Conservation (phyloP, 345 rosid genomes). For the Hibiscus mutabilis region DNA sequence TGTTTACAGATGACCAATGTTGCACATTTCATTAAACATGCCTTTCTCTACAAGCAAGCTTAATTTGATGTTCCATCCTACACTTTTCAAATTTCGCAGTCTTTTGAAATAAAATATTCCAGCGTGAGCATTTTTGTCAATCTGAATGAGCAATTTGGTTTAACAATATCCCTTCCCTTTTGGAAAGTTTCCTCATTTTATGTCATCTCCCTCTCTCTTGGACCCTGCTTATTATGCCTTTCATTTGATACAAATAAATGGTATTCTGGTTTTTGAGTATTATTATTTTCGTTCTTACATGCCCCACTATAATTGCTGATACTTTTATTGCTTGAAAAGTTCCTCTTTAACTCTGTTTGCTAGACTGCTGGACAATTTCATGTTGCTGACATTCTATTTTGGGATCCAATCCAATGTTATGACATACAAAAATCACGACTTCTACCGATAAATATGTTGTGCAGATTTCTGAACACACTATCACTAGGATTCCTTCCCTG, state of each 20-base stretch:
- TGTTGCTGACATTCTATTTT: background rate
- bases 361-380: background rate
- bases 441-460: conserved; percentile 9
- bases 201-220: background rate
- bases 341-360: background rate
- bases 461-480: conserved; percentile 58
- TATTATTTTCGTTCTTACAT: background rate
- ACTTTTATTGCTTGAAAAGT: conserved; percentile 17
- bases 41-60: background rate
- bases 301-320: background rate
- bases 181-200: background rate
- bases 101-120: background rate
- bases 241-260: background rate
- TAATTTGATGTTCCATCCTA: background rate
- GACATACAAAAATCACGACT: background rate
- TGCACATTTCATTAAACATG: background rate
- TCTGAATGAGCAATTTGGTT: background rate
- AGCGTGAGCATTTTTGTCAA: background rate
- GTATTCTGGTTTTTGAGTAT: background rate
- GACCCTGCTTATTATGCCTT: background rate
- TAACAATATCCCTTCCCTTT: background rate
- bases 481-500: conserved; percentile 50
- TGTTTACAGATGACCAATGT: background rate
- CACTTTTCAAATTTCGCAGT: background rate
- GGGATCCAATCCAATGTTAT: background rate